Evolutionary conservation across 192 early-diverging fungal genomes (phyloP), one percentile per base, ranked within the genome.

Genomic region (Helicostylum pulchrum): DNA sequence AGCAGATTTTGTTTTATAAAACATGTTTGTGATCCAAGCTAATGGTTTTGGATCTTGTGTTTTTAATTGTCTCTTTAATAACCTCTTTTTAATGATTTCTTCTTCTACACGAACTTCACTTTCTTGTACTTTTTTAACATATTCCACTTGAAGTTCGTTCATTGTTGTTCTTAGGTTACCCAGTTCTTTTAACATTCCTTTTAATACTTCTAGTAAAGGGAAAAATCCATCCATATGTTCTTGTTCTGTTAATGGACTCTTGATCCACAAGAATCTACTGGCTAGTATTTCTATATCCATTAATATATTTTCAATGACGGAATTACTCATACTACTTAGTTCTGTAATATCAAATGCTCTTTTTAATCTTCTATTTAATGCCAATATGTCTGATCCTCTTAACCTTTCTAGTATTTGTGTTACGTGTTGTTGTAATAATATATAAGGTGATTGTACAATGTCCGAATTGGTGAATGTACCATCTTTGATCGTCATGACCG

Each of bases 61-160:
- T 32, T 26, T 26, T 26, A 26, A 12, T 26, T 36, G 3, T 31
- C 49, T 52, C 14, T n/a, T 30, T 9, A 31, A 19, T 26, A 32
- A 19, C 1, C 61, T 32, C 14, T 63, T 70, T 14, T 66, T 64
- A 26, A 70, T 54, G 58, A 84, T 76, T 48, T 77, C 83, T 54
- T 80, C 75, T 53, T 85, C 84, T 0, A 80, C 81, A 36, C 67
- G 70, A 15, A 73, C 67, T 7, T 77, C 72, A 58, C 72, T 76
- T 30, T 83, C 75, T 31, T 80, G 77, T 15, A 85, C 80, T 49
- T 85, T 85, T 23, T 74, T 79, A 10, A 85, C 79, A 68, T 85
- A 83, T 21, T 79, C 77, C n/a, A 80, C 70, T 43, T 85, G 84
- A 47, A 85, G 68, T 26, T 81, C 82, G 64, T 85, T 85, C 61